A percentile compares a stretch with the other conserved stretches of the same genome.
Conservation (phyloP, 768 basidiomycete species). For the Suillus clintonianus region DNA sequence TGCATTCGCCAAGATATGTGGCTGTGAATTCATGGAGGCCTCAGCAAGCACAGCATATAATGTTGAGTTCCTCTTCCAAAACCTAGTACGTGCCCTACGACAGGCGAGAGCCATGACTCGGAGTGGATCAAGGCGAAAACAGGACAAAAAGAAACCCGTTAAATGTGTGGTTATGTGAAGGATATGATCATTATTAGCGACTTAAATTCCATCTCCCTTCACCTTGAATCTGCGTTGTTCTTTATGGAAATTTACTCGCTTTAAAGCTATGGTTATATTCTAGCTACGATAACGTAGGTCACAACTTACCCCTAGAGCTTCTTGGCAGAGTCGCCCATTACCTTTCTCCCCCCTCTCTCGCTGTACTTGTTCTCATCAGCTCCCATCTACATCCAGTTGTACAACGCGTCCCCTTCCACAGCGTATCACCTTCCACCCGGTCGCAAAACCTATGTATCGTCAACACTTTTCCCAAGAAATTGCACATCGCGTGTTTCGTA, state of each 20-base stretch:
- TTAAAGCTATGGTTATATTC: too few species aligned
- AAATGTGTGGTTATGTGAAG: slow-evolving; percentile 83
- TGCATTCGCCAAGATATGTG: slow-evolving; percentile 78
- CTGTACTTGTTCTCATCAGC: slow-evolving; percentile 46
- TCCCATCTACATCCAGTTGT: slow-evolving; percentile 48
- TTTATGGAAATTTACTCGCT: too few species aligned
- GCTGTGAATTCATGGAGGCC: slow-evolving; percentile 94
- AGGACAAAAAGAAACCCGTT: slow-evolving; percentile 33
- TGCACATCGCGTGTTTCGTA: slow-evolving; percentile 61
- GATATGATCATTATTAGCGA: slow-evolving; percentile 56
- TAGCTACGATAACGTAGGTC: neutral
- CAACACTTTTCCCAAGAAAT: slow-evolving; percentile 54
- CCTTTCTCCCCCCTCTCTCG: slow-evolving; percentile 40
- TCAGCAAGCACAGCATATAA: slow-evolving; percentile 95
- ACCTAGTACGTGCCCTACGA: slow-evolving; percentile 81
- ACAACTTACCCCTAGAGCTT: slow-evolving; percentile 60
- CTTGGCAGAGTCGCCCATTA: slow-evolving; percentile 50
- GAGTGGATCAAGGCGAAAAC: slow-evolving; percentile 44
- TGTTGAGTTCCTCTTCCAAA: slow-evolving; percentile 87
- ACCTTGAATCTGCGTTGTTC: slow-evolving; percentile 35
- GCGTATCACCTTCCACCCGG: slow-evolving; percentile 47
- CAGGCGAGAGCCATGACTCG: slow-evolving; percentile 59
- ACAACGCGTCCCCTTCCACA: slow-evolving; percentile 63
- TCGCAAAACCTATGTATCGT: slow-evolving; percentile 51
- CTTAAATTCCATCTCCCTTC: slow-evolving; percentile 70